Base-by-base conservation (phyloP, 2,329 filamentous ascomycete species). In the Orbilia ellipsospora region DNA sequence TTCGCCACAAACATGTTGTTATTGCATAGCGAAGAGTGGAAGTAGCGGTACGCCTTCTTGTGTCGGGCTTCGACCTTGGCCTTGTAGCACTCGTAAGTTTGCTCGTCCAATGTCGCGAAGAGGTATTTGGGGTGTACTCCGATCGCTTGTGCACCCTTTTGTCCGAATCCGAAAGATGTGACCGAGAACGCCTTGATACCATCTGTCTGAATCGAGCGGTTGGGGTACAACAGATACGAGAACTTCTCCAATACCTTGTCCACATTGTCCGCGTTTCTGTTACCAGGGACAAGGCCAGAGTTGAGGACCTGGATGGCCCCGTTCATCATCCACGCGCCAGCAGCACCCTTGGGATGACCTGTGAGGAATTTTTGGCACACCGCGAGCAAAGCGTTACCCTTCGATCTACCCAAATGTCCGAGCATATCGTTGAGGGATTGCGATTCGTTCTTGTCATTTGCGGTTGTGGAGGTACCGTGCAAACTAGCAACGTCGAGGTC, bases 331-430 rank as follows among this genome's bases (percentile, higher is more conserved):
- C 95, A 99, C 57, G 94, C 95, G 86, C 95, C 95, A 75, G 95
- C 95, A 80, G 95, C 94, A 90, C 95, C 95, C 89, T 99, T 99
- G 81, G 95, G 95, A 83, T 99, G 95, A 83, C 95, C 95, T 65
- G 96, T 99, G 77, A 99, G 90, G 83, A 96, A 98, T 85, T 99
- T 99, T 85, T 99, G 95, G 91, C 98, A 99, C 82, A 99, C 94
- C 86, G 94, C 95, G 78, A 98, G 85, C 13, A 99, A 87, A 36
- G 95, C 94, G 81, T 99, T 99, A 81, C 96, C 95, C 89, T 97
- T 97, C 84, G 90, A 91, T 80, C 95, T 92, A 78, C 95, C 95
- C 63, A 99, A 90, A 82, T 99, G 96, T 80, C 90, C 90, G 83
- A 99, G 89, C 85, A 99, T 96, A 83, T 97, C 90, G 86, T 94